Conservation (phyloP, 192 early-diverging fungal genomes). For the Coemansia asiatica region DNA sequence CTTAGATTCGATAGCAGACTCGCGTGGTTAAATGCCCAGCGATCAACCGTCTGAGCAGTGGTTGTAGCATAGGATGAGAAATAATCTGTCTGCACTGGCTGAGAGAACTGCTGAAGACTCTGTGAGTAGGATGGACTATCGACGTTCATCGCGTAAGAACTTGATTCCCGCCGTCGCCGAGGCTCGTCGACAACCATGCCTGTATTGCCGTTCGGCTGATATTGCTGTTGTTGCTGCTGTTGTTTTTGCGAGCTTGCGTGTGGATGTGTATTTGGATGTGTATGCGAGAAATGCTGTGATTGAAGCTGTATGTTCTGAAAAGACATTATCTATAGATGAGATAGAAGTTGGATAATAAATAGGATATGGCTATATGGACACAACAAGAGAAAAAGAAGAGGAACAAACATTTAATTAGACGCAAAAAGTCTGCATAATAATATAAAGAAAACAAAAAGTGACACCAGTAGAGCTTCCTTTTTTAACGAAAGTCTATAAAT, state of each 20-base stretch:
- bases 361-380: not conserved
- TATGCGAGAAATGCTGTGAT: not conserved
- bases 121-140: slow-evolving; percentile 11
- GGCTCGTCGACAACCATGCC: slow-evolving; percentile 4
- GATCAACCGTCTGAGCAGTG: slow-evolving; percentile 49
- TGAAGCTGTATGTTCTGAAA: slow-evolving; percentile 1
- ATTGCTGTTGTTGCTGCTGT: slow-evolving; percentile 14
- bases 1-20: slow-evolving; percentile 38
- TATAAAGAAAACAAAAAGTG: too few species aligned
- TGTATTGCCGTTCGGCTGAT: not conserved
- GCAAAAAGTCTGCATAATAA: not conserved
- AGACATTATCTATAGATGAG: slow-evolving; percentile 4
- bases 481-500: not conserved
- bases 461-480: not conserved
- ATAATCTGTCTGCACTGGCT: slow-evolving; percentile 23
- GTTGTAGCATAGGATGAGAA: slow-evolving; percentile 36
- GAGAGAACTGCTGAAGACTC: slow-evolving; percentile 6
- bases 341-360: not conserved
- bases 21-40: slow-evolving; percentile 48
- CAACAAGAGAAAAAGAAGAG: not conserved
- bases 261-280: not conserved
- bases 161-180: slow-evolving; percentile 30
- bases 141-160: slow-evolving; percentile 40
- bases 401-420: not conserved
- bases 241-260: slow-evolving; percentile 2